Percentiles rank a stretch among this genome's conserved stretches.
These are phyloP conservation scores for Hondaea fermentalgiana DNA, from an alignment of 108 stramenopile genomes.

Conservation along the genomic window DNA sequence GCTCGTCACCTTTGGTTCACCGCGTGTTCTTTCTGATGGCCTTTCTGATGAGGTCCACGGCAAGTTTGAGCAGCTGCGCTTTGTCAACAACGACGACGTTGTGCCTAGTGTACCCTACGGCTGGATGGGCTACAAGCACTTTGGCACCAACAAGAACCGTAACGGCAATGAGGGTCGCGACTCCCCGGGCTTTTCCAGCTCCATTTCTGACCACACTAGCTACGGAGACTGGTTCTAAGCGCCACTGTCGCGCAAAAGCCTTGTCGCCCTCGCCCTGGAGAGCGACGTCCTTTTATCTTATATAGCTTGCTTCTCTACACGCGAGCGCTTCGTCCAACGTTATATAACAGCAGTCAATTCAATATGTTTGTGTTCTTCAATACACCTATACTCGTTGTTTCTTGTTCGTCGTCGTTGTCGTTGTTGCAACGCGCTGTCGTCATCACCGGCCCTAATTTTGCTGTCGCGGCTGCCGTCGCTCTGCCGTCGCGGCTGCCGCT, in stretches of 20 bases:
- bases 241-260: background rate
- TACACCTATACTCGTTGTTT: no score
- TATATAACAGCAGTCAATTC: no score
- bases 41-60: background rate
- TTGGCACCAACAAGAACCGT: background rate
- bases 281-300: background rate
- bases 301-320: background rate
- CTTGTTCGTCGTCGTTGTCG: no score
- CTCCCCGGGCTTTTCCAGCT: background rate
- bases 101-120: background rate
- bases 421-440: no score
- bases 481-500: no score
- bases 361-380: no score
- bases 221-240: background rate
- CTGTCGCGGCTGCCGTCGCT: no score
- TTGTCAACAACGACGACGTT: background rate
- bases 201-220: background rate
- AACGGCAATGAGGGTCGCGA: background rate
- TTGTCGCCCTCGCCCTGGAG: background rate
- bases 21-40: background rate
- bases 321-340: no score
- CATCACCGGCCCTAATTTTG: no score
- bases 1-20: background rate
- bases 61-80: background rate
- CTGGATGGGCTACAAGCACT: slow-evolving; percentile 18